Conservation (phyloP, 2,329 filamentous ascomycete species). For the Fusarium sulawesiense region DNA sequence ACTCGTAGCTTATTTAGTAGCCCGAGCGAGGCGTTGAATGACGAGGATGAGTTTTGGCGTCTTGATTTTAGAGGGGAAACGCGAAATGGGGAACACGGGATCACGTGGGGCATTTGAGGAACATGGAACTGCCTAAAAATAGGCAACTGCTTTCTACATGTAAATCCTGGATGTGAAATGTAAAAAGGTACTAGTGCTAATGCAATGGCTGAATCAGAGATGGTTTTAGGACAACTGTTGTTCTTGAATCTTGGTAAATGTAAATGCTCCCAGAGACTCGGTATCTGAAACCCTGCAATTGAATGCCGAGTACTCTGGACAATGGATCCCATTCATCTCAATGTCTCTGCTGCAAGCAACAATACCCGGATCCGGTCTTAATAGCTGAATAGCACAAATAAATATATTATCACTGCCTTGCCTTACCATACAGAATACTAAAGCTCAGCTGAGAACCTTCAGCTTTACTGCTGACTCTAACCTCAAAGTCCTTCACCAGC, state of each 20-base stretch:
- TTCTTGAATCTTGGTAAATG: neutral
- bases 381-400: neutral
- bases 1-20: slow-evolving; percentile 15
- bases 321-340: neutral
- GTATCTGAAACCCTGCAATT: neutral
- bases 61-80: slow-evolving; percentile 1
- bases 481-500: slow-evolving; percentile 10
- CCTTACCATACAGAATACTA: neutral
- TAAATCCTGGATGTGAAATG: neutral
- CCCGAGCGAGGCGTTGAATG: slow-evolving; percentile 2
- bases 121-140: slow-evolving; percentile 10
- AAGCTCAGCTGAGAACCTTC: neutral
- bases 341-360: slow-evolving; percentile 27
- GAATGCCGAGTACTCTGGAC: neutral
- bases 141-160: neutral
- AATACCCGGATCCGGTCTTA: neutral
- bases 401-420: neutral
- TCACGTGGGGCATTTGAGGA: slow-evolving; percentile 38
- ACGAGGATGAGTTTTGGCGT: slow-evolving; percentile 13
- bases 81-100: slow-evolving; percentile 40
- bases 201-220: neutral
- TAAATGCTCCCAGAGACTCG: neutral
- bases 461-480: neutral
- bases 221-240: neutral
- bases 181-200: neutral